Base-by-base conservation (phyloP, 1,139 yeast species). In the Hanseniaspora gamundiae region DNA sequence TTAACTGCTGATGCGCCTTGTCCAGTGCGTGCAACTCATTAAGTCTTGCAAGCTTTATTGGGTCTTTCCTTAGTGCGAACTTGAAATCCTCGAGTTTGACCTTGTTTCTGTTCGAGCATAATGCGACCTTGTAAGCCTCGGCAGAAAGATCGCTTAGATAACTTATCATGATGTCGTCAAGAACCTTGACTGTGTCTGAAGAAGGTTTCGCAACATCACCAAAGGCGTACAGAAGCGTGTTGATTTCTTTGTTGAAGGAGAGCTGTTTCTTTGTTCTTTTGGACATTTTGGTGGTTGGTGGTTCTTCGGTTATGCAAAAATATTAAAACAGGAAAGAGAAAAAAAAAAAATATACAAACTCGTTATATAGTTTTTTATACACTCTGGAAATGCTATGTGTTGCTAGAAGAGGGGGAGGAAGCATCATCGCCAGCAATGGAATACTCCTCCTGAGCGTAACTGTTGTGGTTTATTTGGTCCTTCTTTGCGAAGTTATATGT, bases 41-140 rank as follows among this genome's bases (percentile, higher is more conserved):
- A 35, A 86, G 76, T 59, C 97, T 74, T 11, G 94, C 93, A 42
- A 86, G 70, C 58, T 87, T 88, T 45, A 78, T 71, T 1, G 91
- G 85, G 54, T 88, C 97, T 51, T 79, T 76, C 39, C 94, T 68
- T 47, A 88, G 66, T 0, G 86, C 91, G 65, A 86, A 86, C 52
- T 81, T 84, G 64, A 88, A 78, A 60, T 88, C 97, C 48, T 86
- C 95, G 44, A 87, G 80, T 56, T 82, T 82, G 50, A 88, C 76
- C 60, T 93, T 78, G 45, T 76, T 75, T 41, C 94, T 70, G 40
- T 80, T 62, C 2, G 79, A 74, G 45, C 70, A 71, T 11, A 74
- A 65, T 2, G 76, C 67, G 0, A 83, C 80, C 43, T 73, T 78
- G 48, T 68, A 49, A 1, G 64, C 63, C 26, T 51, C 47, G 6